phyloP scores from a whole-genome alignment of 108 stramenopile species.

The Seminavis robusta region DNA sequence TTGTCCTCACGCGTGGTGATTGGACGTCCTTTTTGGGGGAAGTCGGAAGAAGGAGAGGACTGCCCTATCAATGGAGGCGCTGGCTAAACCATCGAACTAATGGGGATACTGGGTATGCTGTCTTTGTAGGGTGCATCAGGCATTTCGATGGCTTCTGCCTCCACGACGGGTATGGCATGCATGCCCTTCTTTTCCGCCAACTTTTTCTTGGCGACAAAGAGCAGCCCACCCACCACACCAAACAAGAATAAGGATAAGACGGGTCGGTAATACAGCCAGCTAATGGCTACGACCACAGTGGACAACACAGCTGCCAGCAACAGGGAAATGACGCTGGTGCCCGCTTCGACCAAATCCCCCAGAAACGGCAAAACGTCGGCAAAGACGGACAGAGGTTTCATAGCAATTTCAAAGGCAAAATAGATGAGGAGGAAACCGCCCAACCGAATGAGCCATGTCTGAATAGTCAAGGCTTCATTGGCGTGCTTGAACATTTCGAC shows the following conservation, averaged over 20 bases:
- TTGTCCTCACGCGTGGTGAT: too few species aligned
- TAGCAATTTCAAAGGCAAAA: constrained; percentile 12
- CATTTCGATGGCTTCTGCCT: too few species aligned
- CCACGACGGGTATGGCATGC: too few species aligned
- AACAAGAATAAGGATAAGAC: constrained; percentile 4
- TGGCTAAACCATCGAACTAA: too few species aligned
- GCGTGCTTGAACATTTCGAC: constrained; percentile 31
- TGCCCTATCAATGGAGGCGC: too few species aligned
- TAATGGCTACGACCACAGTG: constrained; percentile 4
- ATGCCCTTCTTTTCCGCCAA: too few species aligned
- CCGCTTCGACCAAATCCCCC: constrained; percentile 18
- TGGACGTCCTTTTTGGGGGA: too few species aligned
- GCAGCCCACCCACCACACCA: not conserved
- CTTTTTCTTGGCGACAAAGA: too few species aligned
- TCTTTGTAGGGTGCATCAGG: too few species aligned
- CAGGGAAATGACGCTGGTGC: not conserved
- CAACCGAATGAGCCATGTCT: constrained; percentile 25
- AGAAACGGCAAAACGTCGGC: constrained; percentile 33
- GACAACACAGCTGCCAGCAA: constrained; percentile 5
- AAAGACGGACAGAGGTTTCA: constrained; percentile 23
- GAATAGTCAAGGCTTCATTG: constrained; percentile 3
- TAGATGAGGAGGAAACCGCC: constrained; percentile 28
- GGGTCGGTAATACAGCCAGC: constrained; percentile 12
- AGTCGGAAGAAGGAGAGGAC: too few species aligned
- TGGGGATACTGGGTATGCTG: too few species aligned